These are phyloP conservation scores for Botryobasidium botryosum DNA, from an alignment of 768 basidiomycete species.

Conservation along the genomic window DNA sequence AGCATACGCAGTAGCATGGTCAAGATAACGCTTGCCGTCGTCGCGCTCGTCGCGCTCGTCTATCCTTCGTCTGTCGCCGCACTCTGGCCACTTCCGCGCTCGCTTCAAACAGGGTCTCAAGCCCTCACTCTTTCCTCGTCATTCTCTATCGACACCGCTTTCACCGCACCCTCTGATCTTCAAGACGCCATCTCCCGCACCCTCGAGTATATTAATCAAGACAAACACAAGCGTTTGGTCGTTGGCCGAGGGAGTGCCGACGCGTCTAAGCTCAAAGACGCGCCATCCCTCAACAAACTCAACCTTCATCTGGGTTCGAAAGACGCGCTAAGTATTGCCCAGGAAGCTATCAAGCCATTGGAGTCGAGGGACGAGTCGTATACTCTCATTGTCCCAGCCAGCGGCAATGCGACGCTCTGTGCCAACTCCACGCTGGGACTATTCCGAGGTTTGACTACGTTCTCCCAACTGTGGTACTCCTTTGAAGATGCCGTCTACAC, in stretches of 20 bases:
- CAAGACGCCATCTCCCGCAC: conserved; percentile 36
- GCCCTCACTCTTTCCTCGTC: conserved; percentile 29
- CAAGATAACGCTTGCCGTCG: no score
- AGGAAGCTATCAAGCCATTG: conserved; percentile 34
- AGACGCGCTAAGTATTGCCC: conserved; percentile 27
- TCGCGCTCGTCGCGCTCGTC: no score
- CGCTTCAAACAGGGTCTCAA: conserved; percentile 25
- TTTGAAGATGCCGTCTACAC: conserved; percentile 28
- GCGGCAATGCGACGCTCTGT: conserved; percentile 34
- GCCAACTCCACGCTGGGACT: conserved; percentile 42
- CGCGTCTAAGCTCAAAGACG: conserved; percentile 21
- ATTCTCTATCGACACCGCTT: conserved; percentile 34
- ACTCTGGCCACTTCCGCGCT: conserved; percentile 28
- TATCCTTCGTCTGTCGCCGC: no score
- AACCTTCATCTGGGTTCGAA: conserved; percentile 23
- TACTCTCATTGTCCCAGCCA: conserved; percentile 33
- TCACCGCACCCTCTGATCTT: conserved; percentile 37
- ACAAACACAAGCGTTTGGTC: conserved; percentile 42
- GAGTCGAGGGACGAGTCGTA: conserved; percentile 43
- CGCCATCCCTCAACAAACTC: conserved; percentile 28
- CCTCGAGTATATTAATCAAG: conserved; percentile 27
- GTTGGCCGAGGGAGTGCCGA: conserved; percentile 41
- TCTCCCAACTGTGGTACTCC: conserved; percentile 48
- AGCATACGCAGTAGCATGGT: no score
- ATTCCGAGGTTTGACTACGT: conserved; percentile 60